Evolutionary conservation across 495 filamentous ascomycete species (phyloP), one percentile per base, ranked within the genome.

Genomic region (Choiromyces venosus): DNA sequence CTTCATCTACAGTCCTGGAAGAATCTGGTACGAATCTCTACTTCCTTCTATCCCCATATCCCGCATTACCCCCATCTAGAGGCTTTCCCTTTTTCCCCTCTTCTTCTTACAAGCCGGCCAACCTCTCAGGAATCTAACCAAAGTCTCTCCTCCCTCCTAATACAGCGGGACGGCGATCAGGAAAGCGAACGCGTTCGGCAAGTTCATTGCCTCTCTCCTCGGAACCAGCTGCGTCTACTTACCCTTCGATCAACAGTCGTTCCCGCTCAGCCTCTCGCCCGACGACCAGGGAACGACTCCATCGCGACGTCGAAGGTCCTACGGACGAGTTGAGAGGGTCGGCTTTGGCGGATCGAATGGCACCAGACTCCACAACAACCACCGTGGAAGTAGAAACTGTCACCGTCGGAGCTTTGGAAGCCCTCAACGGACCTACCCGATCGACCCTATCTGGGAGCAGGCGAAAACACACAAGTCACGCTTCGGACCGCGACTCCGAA

Each of bases 401-500:
- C 68, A 74, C 70, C 65, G 56, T 72, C 46, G 78, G 77, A 74
- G 68, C 73, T 73, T 68, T 79, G 71, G 77, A 79, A 74, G 71
- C 72, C 52, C 71, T 77, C 66, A 73, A 73, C 74, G 75, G 74
- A 64, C 70, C 76, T 21, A 65, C 36, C 44, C 71, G 71, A n/a
- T 37, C 74, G 4, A 65, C 76, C 65, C 72, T 76, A 65, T 46
- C 78, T 69, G 72, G 73, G 35, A 42, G 56, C 64, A 73, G 78
- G 52, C 71, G 77, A 29, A 81, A 76, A 69, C 71, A 76, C 61
- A 70, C 68, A 71, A 71, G 79, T 33, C 74, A 74, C 71, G 56
- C 75, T 46, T 74, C 72, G 64, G 76, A 76, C 64, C 71, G 76
- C 66, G 78, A 77, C 69, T 80, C 78, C 89, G 36, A 92, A 89